Evolutionary conservation across 2,329 filamentous ascomycete species (phyloP), one percentile per base, ranked within the genome.

Genomic region (Pezicula rhizophila): DNA sequence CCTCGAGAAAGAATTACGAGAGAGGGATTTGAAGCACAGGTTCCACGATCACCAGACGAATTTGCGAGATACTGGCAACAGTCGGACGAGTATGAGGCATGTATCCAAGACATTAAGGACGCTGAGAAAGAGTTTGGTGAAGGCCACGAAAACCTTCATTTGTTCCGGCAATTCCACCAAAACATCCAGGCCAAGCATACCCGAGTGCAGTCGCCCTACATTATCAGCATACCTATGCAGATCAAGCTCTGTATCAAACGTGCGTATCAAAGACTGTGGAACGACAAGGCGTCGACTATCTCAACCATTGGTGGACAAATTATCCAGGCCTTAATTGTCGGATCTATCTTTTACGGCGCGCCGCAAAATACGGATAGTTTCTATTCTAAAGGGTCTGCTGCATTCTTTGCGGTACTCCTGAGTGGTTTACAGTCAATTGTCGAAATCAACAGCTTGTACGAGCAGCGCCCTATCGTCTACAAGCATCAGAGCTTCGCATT

Each of bases 231-330:
- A 56, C 45, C 51, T 2, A 82, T 91, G 66, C 91, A 96, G 66
- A 68, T 95, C 53, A 65, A 76, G 50, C 79, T 96, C 14, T 95
- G 89, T 64, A 72, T 95, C 44, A 82, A 81, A 74, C 84, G 91
- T 61, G 89, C 87, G 8, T 92, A 84, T 71, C 79, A 80, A 61
- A 81, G 51, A 31, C 89, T 50, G 72, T 95, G 15, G 76, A 74
- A 51, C 84, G 85, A 49, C 28, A 48, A 47, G 10, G 40, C 46
- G 11, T 37, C 47, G 7, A 52, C 49, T 14, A 44, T 59, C 5
- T 47, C 45, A 10, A 45, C 20, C 8, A 37, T 55, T 6, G 23
- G 53, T 37, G 57, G 43, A 1, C 54, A 59, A 33, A 53, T 63
- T 4, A 62, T 78, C 50, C 77, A 84, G 70, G 75, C 80, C 40